Conservation (phyloP, 176 grass and related monocot species). For the Oryza coarctata region DNA sequence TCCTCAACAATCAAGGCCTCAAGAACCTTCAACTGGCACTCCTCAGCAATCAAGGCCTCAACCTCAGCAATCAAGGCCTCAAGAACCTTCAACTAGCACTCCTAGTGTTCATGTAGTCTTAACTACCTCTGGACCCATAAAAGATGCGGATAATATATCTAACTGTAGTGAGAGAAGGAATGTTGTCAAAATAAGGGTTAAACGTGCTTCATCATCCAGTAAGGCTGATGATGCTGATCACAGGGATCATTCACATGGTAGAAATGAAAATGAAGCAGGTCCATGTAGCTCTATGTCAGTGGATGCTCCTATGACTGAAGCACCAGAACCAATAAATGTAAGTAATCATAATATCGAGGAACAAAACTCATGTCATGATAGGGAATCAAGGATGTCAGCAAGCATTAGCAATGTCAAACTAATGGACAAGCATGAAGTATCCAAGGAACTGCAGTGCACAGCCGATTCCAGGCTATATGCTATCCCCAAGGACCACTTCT, state of each 20-base stretch:
- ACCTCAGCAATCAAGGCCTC: conserved; percentile 55
- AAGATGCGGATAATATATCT: conserved; percentile 84
- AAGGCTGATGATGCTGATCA: conserved; percentile 72
- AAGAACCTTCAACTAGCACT: conserved; percentile 67
- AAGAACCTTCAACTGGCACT: no score
- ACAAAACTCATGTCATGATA: conserved; percentile 69
- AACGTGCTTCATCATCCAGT: conserved; percentile 66
- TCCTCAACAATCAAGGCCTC: no score
- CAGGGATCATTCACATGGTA: conserved; percentile 52
- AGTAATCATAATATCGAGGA: conserved; percentile 65
- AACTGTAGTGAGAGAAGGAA: conserved; percentile 90
- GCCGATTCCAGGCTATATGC: conserved; percentile 66
- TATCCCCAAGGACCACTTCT: conserved; percentile 39
- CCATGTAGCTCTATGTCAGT: conserved; percentile 95
- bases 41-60: no score
- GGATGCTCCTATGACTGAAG: conserved; percentile 72
- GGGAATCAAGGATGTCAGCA: conserved; percentile 77
- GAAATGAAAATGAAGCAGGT: conserved; percentile 71
- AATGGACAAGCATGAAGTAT: conserved; percentile 52
- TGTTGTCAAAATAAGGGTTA: conserved; percentile 86
- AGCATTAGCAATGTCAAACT: conserved; percentile 80
- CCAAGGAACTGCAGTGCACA: conserved; percentile 81
- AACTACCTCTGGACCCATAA: conserved; percentile 53
- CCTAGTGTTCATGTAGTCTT: conserved; percentile 59
- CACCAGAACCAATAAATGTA: conserved; percentile 52